These are phyloP conservation scores for Lippia alba DNA, from an alignment of 305 asterid species.

Conservation along the genomic window DNA sequence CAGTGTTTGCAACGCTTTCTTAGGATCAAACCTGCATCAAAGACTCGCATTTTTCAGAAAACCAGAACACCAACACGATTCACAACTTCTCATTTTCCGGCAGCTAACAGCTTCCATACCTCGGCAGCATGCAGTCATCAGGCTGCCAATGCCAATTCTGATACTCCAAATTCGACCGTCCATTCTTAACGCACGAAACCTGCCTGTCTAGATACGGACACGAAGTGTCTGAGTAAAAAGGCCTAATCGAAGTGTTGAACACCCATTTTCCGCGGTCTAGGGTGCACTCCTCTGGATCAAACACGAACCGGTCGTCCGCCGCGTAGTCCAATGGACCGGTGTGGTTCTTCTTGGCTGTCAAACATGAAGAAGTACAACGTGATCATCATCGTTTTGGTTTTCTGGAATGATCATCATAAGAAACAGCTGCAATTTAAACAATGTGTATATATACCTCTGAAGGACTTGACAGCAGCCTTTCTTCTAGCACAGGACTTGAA, in stretches of 20 bases:
- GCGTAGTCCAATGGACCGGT: conserved; percentile 52
- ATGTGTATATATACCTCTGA: conserved; percentile 41
- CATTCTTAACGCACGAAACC: conserved; percentile 82
- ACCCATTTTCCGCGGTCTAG: conserved; percentile 82
- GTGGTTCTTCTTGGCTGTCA: conserved; percentile 42
- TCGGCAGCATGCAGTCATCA: conserved; percentile 89
- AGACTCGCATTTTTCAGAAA: not conserved
- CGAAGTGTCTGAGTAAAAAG: conserved; percentile 65
- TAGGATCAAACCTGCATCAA: conserved; percentile 68
- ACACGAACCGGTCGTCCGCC: conserved; percentile 74
- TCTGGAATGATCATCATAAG: not conserved
- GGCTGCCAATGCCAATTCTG: conserved; percentile 89
- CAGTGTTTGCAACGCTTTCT: conserved; percentile 59
- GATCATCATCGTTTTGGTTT: not conserved
- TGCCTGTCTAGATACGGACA: conserved; percentile 89
- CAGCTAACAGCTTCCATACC: conserved; percentile 35
- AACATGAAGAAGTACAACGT: not conserved
- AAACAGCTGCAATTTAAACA: not conserved
- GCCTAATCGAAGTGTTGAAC: conserved; percentile 65
- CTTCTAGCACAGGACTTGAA: conserved; percentile 59
- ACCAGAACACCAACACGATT: no score
- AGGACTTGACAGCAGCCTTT: conserved; percentile 43
- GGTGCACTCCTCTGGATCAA: conserved; percentile 78
- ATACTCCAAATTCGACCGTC: conserved; percentile 65
- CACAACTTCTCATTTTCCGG: no score